These are phyloP conservation scores for Jatropha curcas DNA, from an alignment of 345 rosid species.

Conservation along the genomic window DNA sequence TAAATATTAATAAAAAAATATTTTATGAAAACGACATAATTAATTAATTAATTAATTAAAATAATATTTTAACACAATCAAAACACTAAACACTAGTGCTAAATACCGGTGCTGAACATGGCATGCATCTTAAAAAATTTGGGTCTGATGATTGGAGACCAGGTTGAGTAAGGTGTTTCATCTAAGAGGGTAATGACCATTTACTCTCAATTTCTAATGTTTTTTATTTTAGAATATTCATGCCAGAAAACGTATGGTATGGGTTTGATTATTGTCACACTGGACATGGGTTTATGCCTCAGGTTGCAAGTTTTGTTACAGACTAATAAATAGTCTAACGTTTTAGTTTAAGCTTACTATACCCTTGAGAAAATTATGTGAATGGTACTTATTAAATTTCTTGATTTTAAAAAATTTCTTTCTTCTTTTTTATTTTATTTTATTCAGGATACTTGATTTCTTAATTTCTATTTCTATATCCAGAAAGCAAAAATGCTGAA, in stretches of 20 bases:
- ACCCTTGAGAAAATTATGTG: no score
- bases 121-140: constrained; percentile 16
- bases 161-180: constrained; percentile 11
- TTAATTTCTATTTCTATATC: background rate
- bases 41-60: no score
- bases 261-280: constrained; percentile 19
- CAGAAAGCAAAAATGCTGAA: background rate
- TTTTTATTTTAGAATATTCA: constrained; percentile 18
- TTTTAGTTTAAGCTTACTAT: no score
- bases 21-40: no score
- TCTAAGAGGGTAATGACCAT: background rate
- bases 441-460: no score
- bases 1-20: no score
- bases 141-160: constrained; percentile 17
- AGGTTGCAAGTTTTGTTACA: constrained; percentile 13
- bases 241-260: constrained; percentile 21
- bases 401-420: no score
- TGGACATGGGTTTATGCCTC: constrained; percentile 3
- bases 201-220: constrained; percentile 13
- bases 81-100: no score
- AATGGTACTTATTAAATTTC: no score
- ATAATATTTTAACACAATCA: no score
- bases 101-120: no score
- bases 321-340: background rate
- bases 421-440: no score